Conservation (phyloP, 768 basidiomycete genomes). For the Tylopilus cervinicoccineus region DNA sequence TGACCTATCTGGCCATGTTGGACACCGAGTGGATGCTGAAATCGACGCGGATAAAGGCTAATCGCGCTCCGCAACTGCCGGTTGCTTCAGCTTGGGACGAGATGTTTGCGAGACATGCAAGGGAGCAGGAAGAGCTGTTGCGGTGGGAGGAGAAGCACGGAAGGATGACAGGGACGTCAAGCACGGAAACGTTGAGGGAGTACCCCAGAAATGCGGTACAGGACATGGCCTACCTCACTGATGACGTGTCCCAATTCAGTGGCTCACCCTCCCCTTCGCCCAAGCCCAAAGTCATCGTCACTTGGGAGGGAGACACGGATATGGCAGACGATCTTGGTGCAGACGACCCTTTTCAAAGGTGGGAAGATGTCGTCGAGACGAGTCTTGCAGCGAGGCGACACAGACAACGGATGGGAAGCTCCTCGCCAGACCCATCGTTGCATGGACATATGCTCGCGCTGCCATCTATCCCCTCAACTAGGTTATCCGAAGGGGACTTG, state of each 20-base stretch:
- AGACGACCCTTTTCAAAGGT: neutral
- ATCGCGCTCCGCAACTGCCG: conserved; percentile 11
- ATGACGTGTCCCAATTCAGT: conserved; percentile 14
- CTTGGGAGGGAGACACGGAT: conserved; percentile 8
- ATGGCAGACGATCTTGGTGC: conserved; percentile 5
- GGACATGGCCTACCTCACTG: conserved; percentile 15
- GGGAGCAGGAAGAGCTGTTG: conserved; percentile 53
- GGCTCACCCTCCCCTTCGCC: conserved; percentile 24
- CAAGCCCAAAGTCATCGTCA: conserved; percentile 8
- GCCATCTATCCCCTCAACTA: conserved; percentile 28
- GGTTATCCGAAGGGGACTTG: conserved; percentile 12
- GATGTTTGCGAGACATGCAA: conserved; percentile 51
- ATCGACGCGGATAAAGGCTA: conserved; percentile 15
- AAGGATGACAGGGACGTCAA: conserved; percentile 32
- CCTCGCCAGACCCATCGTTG: conserved; percentile 3
- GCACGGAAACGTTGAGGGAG: conserved; percentile 41
- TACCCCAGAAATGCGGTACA: neutral
- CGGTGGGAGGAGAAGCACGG: conserved; percentile 43
- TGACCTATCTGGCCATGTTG: conserved; percentile 55
- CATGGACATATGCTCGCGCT: conserved; percentile 12
- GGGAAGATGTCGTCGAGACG: conserved; percentile 17
- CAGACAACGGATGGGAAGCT: neutral
- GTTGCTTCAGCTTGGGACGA: conserved; percentile 57
- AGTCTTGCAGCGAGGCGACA: conserved; percentile 4
- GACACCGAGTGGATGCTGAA: conserved; percentile 57